Evolutionary conservation across 2,329 filamentous ascomycete species (phyloP).

Genomic region (Colletotrichum lini): DNA sequence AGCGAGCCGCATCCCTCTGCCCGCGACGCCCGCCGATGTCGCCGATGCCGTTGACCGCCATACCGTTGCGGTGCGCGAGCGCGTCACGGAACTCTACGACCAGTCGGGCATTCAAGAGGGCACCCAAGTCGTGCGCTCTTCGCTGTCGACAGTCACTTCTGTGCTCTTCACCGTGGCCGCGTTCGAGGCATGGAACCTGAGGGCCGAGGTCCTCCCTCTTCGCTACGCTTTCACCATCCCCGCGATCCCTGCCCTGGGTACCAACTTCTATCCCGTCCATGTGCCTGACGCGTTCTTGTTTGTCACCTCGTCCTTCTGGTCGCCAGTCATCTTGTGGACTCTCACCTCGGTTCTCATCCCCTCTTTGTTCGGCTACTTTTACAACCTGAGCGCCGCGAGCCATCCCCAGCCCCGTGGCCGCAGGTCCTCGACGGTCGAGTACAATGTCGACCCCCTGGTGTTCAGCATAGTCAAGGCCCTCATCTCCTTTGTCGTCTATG

Average conservation of each 20-base stretch:
- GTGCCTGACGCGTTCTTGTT: conserved; percentile 87
- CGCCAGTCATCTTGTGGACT: conserved; percentile 82
- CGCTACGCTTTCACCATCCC: conserved; percentile 82
- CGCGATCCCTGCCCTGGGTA: conserved; percentile 68
- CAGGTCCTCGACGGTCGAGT: conserved; percentile 57
- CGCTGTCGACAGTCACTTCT: conserved; percentile 79
- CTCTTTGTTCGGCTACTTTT: conserved; percentile 83
- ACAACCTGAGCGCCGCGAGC: conserved; percentile 81
- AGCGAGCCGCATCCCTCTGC: conserved; percentile 77
- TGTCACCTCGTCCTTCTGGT: conserved; percentile 86
- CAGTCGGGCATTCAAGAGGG: conserved; percentile 77
- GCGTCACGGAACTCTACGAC: conserved; percentile 75
- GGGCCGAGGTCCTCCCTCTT: conserved; percentile 78
- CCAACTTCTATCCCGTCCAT: conserved; percentile 72
- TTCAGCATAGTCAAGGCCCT: conserved; percentile 93
- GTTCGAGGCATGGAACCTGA: conserved; percentile 80
- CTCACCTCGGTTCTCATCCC: conserved; percentile 81
- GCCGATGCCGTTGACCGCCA: conserved; percentile 82
- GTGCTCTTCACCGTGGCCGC: conserved; percentile 78
- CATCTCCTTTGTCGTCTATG: conserved; percentile 85
- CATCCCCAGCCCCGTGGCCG: conserved; percentile 60
- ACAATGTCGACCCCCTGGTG: conserved; percentile 84
- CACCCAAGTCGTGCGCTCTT: conserved; percentile 76
- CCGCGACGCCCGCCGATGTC: conserved; percentile 84
- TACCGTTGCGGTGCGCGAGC: conserved; percentile 75